phyloP scores from a whole-genome alignment of 2,329 filamentous ascomycete genomes.

The Cladosporium colombiae region DNA sequence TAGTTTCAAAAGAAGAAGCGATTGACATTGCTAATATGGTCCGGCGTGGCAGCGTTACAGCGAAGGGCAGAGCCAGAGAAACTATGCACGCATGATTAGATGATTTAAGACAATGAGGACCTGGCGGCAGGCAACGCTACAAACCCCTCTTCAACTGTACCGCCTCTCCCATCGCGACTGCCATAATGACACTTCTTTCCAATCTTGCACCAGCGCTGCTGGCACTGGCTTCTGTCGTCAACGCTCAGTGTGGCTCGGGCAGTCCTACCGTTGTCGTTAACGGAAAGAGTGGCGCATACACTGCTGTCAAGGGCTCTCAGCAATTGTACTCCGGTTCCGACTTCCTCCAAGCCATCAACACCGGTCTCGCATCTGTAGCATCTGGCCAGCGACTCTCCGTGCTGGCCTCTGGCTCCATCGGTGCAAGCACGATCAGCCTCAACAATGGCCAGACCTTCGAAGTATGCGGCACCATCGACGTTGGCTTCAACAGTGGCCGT shows the following conservation, averaged over 20 bases:
- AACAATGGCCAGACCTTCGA: constrained; percentile 59
- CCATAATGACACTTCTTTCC: constrained; percentile 41
- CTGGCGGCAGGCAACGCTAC: not conserved
- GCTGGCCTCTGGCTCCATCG: constrained; percentile 58
- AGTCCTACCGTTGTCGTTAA: constrained; percentile 51
- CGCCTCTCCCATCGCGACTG: not conserved
- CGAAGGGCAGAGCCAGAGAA: not conserved
- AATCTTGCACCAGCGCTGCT: constrained; percentile 46
- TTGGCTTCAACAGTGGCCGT: constrained; percentile 43
- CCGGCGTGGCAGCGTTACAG: constrained; percentile 12
- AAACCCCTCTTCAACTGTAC: not conserved
- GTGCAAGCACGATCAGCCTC: constrained; percentile 55
- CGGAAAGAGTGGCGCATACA: constrained; percentile 50
- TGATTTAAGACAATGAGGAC: not conserved
- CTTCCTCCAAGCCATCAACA: constrained; percentile 57
- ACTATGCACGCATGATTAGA: not conserved
- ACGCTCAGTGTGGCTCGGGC: constrained; percentile 50
- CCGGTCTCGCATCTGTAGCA: constrained; percentile 54
- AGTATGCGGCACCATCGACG: constrained; percentile 59
- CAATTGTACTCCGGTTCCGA: constrained; percentile 55
- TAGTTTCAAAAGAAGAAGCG: constrained; percentile 7
- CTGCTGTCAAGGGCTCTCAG: constrained; percentile 46
- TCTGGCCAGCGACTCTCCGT: constrained; percentile 57
- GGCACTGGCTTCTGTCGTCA: constrained; percentile 45
- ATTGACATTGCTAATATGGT: not conserved